phyloP scores from a whole-genome alignment of 306 rosid genomes.

The Cicer yamashitae region DNA sequence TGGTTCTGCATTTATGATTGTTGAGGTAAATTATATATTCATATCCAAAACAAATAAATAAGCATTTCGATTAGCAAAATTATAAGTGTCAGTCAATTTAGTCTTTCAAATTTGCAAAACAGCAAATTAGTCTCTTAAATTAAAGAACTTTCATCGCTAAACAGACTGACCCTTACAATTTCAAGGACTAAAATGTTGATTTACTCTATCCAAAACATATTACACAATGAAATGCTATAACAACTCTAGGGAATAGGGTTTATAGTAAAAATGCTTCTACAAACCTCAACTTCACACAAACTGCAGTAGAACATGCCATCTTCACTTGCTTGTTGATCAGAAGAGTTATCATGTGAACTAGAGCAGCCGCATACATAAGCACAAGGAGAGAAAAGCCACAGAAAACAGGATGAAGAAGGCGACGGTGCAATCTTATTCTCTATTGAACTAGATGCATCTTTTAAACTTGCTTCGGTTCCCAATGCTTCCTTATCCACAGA shows the following conservation, averaged over 20 bases:
- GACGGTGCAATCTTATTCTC: conserved; percentile 52
- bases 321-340: conserved; percentile 72
- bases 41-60: background rate
- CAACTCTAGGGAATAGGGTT: background rate
- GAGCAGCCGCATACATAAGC: conserved; percentile 66
- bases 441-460: conserved; percentile 48
- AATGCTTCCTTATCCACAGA: conserved; percentile 60
- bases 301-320: conserved; percentile 98
- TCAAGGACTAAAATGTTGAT: no score
- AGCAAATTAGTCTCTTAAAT: no score
- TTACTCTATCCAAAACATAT: background rate
- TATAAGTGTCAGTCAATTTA: no score
- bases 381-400: conserved; percentile 75
- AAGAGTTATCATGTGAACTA: conserved; percentile 67
- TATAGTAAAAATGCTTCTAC: conserved; percentile 44
- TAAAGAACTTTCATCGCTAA: no score
- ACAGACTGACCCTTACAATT: no score
- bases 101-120: no score
- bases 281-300: conserved; percentile 98
- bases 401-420: conserved; percentile 55
- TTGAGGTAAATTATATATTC: conserved; percentile 8
- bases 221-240: background rate
- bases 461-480: conserved; percentile 59
- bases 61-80: no score
- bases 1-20: conserved; percentile 21